Conservation (phyloP, 805 yeast genomes). For the Lachancea fermentati region DNA sequence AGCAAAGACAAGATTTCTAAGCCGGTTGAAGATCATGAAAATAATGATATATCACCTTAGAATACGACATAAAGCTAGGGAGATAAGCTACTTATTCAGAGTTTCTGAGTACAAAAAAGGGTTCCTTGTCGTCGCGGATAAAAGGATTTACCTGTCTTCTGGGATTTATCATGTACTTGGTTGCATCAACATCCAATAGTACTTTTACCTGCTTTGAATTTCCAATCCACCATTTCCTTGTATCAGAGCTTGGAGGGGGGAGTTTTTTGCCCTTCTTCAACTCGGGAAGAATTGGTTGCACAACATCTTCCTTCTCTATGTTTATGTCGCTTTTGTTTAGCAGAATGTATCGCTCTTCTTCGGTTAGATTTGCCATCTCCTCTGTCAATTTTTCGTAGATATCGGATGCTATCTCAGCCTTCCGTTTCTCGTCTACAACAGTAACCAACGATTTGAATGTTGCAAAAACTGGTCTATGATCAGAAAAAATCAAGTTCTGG, state of each 20-base stretch:
- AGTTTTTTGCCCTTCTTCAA: slow-evolving; percentile 34
- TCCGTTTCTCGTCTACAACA: slow-evolving; percentile 55
- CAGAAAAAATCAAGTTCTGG: slow-evolving; percentile 61
- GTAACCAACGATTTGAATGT: slow-evolving; percentile 57
- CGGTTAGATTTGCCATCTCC: slow-evolving; percentile 37
- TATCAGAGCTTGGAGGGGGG: slow-evolving; percentile 87
- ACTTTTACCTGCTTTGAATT: slow-evolving; percentile 74
- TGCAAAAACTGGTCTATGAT: slow-evolving; percentile 87
- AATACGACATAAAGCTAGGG: too few relatives aligned
- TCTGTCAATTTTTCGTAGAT: slow-evolving; percentile 49
- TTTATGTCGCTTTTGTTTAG: slow-evolving; percentile 21
- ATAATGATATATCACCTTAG: neutral
- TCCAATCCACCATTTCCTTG: slow-evolving; percentile 87
- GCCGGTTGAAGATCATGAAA: too few relatives aligned
- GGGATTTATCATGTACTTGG: slow-evolving; percentile 59
- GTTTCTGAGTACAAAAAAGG: slow-evolving; percentile 21
- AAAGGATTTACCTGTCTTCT: slow-evolving; percentile 70
- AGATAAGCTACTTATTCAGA: too few relatives aligned
- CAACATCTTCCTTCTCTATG: slow-evolving; percentile 29
- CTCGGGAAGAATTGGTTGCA: slow-evolving; percentile 12
- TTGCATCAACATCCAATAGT: slow-evolving; percentile 36
- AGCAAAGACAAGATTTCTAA: neutral
- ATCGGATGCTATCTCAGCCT: slow-evolving; percentile 45
- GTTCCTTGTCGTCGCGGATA: slow-evolving; percentile 39
- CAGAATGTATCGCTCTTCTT: slow-evolving; percentile 35